A percentile compares a stretch with the other conserved stretches of the same genome.
Conservation (phyloP, 495 filamentous ascomycete species). For the Aspergillus cristatus region DNA sequence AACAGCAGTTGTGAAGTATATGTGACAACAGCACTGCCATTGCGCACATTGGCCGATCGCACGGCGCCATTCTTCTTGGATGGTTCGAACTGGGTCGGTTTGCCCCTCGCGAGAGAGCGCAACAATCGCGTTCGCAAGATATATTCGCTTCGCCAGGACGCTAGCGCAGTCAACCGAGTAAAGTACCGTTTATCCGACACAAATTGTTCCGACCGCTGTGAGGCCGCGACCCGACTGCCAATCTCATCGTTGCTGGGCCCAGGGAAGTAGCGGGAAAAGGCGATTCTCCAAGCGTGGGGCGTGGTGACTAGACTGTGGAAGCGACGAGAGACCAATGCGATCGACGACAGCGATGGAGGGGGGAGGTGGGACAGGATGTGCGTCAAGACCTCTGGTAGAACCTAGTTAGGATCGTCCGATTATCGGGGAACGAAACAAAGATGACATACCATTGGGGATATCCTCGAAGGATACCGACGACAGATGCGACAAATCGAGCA, state of each 20-base stretch:
- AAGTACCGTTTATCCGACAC: constrained; percentile 65
- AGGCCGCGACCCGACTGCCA: constrained; percentile 10
- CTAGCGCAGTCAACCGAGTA: constrained; percentile 63
- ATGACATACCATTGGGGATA: constrained; percentile 70
- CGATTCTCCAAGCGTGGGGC: constrained; percentile 83
- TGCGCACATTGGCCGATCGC: constrained; percentile 38
- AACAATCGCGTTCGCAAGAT: constrained; percentile 77
- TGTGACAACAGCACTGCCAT: constrained; percentile 54
- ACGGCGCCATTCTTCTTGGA: constrained; percentile 39
- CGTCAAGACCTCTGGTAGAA: constrained; percentile 69
- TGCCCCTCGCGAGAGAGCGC: constrained; percentile 69
- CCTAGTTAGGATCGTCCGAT: too few relatives aligned
- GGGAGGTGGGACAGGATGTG: constrained; percentile 87
- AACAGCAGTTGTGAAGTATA: constrained; percentile 74
- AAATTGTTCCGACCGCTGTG: constrained; percentile 36
- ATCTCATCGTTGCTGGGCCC: constrained; percentile 47
- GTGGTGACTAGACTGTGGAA: constrained; percentile 78
- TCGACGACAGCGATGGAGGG: constrained; percentile 63
- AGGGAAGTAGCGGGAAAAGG: constrained; percentile 82
- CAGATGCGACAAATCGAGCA: constrained; percentile 44
- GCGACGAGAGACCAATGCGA: constrained; percentile 73
- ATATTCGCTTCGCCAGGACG: constrained; percentile 91
- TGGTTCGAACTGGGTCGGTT: constrained; percentile 50
- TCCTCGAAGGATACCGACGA: constrained; percentile 47
- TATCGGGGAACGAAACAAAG: constrained; percentile 12